These are phyloP conservation scores for Fusarium sublunatum DNA, from an alignment of 2,329 filamentous ascomycete species.

Conservation along the genomic window DNA sequence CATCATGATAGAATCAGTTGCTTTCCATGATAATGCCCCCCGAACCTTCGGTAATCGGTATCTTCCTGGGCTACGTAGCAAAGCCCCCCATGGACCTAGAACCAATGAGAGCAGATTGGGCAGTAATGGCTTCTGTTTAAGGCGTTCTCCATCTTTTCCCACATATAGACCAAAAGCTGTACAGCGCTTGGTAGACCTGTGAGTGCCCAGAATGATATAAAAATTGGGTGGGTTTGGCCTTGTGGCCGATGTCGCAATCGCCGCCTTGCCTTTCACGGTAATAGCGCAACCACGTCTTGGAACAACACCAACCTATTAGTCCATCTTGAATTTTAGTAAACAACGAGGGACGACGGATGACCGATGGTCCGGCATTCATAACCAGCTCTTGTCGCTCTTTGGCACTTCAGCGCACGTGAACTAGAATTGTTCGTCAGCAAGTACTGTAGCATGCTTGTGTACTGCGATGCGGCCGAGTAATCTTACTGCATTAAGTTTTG, in stretches of 20 bases:
- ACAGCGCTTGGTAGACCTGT: slow-evolving; percentile 26
- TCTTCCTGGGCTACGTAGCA: slow-evolving; percentile 2
- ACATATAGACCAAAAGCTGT: slow-evolving; percentile 19
- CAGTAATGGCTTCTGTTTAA: slow-evolving; percentile 18
- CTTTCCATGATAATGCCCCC: slow-evolving; percentile 13
- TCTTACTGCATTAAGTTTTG: too few relatives aligned
- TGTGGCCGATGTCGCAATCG: slow-evolving; percentile 45
- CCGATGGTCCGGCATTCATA: too few relatives aligned
- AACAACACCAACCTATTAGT: too few relatives aligned
- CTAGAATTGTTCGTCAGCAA: too few relatives aligned
- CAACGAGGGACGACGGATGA: neutral
- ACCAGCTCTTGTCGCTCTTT: too few relatives aligned
- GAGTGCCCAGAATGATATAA: slow-evolving; percentile 24
- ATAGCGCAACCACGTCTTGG: slow-evolving; percentile 24
- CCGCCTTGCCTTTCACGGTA: slow-evolving; percentile 39
- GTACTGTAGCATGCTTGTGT: too few relatives aligned
- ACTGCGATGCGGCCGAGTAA: too few relatives aligned
- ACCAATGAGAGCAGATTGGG: slow-evolving; percentile 23
- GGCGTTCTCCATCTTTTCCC: slow-evolving; percentile 29
- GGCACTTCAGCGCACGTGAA: too few relatives aligned
- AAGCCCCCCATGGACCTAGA: slow-evolving; percentile 5
- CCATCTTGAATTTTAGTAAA: neutral
- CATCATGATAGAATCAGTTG: neutral
- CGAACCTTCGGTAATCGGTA: slow-evolving; percentile 35
- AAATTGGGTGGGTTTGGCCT: slow-evolving; percentile 20